phyloP scores from a whole-genome alignment of 495 filamentous ascomycete species.

The Aspergillus conjunctus region DNA sequence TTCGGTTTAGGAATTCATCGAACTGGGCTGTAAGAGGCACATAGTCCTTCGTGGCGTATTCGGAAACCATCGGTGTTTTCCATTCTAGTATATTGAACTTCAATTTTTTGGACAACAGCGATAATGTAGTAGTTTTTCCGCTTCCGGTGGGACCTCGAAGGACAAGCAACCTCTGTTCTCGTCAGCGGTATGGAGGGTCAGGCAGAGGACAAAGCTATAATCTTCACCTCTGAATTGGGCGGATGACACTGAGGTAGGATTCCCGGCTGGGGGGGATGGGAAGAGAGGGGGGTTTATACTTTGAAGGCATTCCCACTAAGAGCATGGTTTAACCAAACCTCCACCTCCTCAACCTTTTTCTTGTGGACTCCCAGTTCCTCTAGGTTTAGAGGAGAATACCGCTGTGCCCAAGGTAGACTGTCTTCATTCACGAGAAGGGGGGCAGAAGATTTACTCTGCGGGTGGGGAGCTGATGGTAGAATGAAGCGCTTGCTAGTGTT shows the following conservation, averaged over 20 bases:
- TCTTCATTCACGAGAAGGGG: constrained; percentile 18
- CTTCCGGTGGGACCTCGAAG: constrained; percentile 90
- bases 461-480: constrained; percentile 18
- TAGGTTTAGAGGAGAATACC: constrained; percentile 71
- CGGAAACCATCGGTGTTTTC: constrained; percentile 72
- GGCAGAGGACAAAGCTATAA: not conserved
- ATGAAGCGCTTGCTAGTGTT: constrained; percentile 32
- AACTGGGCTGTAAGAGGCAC: constrained; percentile 74
- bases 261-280: not conserved
- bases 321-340: constrained; percentile 74
- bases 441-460: not conserved
- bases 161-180: constrained; percentile 69
- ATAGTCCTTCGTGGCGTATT: constrained; percentile 58
- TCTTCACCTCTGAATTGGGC: no score
- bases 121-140: constrained; percentile 88
- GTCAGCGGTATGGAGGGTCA: constrained; percentile 17
- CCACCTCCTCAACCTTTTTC: constrained; percentile 86
- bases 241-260: no score
- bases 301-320: constrained; percentile 57
- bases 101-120: constrained; percentile 70
- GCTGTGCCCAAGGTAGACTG: constrained; percentile 77
- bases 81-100: constrained; percentile 81
- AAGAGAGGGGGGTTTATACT: constrained; percentile 28
- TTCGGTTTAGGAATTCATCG: constrained; percentile 83
- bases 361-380: constrained; percentile 90